Evolutionary conservation across 495 filamentous ascomycete species (phyloP), one percentile per base, ranked within the genome.

Genomic region (Neurospora sp.): DNA sequence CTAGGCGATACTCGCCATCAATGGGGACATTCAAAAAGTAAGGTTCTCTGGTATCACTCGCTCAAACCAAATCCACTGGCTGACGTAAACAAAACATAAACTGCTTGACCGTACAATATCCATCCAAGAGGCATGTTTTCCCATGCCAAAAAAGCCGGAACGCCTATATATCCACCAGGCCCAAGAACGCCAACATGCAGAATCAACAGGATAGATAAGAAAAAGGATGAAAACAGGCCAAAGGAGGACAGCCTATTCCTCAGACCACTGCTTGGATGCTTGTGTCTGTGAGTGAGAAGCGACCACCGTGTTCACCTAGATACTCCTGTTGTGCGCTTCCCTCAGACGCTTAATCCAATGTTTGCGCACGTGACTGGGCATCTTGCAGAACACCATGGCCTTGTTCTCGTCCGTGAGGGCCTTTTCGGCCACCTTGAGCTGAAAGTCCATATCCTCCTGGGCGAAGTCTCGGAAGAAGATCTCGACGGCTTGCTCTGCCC

Each of bases 301-400:
- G 22, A 39, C 38, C 35, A 69, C 70, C 40, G 44, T 71, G 48
- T 48, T 70, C 69, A 8, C 40, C 73, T 70, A 79, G n/a, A 71
- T 69, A 74, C 79, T 82, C 59, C 82, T 76, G 75, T 84, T 84
- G 72, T 86, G 83, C 16, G 83, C 79, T 74, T 86, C 84, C 42
- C 84, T 74, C 53, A 86, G 71, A 53, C 82, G 75, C 70, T 81
- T 81, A 2, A 86, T 81, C 84, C 84, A 86, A 74, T 86, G 84
- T 61, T 79, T 73, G 20, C 84, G 77, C 72, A 86, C 69, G 35
- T 71, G 65, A 4, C 78, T 76, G 0, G 84, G 82, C 84, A 86
- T 86, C 79, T 86, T 86, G 77, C 83, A 83, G 59, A 86, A 86
- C 12, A 86, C 82, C 83, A 86, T 84, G 16, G 84, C 84, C 72